Percentiles rank a stretch among this genome's conserved stretches.
phyloP scores from a whole-genome alignment of 2,329 filamentous ascomycete genomes.

The Verticillium isaacii region DNA sequence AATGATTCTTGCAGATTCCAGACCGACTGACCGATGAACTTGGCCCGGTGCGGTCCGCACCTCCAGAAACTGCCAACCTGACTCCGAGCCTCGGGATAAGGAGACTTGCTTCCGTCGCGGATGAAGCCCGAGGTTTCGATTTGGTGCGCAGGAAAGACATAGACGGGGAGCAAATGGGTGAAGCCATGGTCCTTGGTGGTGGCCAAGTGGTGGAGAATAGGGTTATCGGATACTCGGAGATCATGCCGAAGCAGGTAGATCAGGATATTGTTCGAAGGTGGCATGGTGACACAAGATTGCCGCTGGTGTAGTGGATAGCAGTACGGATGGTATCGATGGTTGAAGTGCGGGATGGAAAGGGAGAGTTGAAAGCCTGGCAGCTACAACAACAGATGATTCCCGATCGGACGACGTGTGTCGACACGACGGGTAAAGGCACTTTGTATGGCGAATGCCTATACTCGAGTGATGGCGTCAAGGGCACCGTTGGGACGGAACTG shows the following conservation, averaged over 20 bases:
- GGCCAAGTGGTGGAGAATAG: slow-evolving; percentile 57
- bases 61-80: slow-evolving; percentile 65
- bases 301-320: background rate
- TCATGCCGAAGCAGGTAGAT: slow-evolving; percentile 71
- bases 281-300: slow-evolving; percentile 18
- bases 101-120: slow-evolving; percentile 45
- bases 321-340: background rate
- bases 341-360: background rate
- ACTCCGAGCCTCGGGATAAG: slow-evolving; percentile 66
- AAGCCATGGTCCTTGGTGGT: slow-evolving; percentile 46
- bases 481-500: background rate
- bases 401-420: background rate
- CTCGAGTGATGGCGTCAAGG: background rate
- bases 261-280: slow-evolving; percentile 43
- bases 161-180: slow-evolving; percentile 69
- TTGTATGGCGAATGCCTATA: background rate
- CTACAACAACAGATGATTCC: no score
- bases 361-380: background rate
- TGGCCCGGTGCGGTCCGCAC: slow-evolving; percentile 66
- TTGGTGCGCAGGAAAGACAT: slow-evolving; percentile 64
- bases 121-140: slow-evolving; percentile 73
- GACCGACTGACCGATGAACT: slow-evolving; percentile 67
- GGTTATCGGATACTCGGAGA: slow-evolving; percentile 69
- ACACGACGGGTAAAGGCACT: background rate
- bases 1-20: slow-evolving; percentile 67